Percentiles rank a stretch among this genome's conserved stretches.
These are phyloP conservation scores for Dendrobium officinale DNA, from an alignment of 106 monocot genomes.

Conservation along the genomic window DNA sequence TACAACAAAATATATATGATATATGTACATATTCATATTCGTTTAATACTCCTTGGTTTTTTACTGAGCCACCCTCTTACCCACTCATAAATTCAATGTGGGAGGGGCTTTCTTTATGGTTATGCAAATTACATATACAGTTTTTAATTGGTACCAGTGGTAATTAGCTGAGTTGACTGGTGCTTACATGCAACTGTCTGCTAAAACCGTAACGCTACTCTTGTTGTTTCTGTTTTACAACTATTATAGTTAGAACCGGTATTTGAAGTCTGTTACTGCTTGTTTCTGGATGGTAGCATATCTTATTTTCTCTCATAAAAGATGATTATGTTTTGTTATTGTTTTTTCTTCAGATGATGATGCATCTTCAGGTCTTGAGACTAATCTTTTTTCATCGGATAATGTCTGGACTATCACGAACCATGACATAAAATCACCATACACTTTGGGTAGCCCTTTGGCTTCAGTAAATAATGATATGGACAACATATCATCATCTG, in stretches of 20 bases:
- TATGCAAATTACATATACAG: too few relatives aligned
- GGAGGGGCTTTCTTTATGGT: background rate
- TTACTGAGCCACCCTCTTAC: background rate
- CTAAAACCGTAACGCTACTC: background rate
- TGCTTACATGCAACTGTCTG: background rate
- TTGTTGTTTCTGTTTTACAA: background rate
- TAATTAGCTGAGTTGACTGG: background rate
- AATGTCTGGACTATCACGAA: slow-evolving; percentile 8
- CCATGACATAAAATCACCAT: slow-evolving; percentile 5
- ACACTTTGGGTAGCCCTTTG: slow-evolving; percentile 8
- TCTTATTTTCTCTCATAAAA: background rate
- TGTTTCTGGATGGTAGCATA: background rate
- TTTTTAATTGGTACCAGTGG: background rate
- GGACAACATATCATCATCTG: slow-evolving; percentile 2
- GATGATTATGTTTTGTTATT: slow-evolving; percentile 2
- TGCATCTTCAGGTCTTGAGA: slow-evolving; percentile 27
- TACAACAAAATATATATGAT: background rate
- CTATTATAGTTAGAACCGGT: background rate
- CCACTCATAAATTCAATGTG: background rate
- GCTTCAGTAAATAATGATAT: slow-evolving; percentile 13
- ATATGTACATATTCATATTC: background rate
- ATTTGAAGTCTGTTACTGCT: background rate
- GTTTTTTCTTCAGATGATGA: slow-evolving; percentile 41
- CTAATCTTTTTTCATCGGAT: slow-evolving; percentile 20
- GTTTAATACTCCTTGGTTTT: background rate